Percentiles rank a stretch among this genome's conserved stretches.
Evolutionary conservation across 805 yeast species (phyloP).

Genomic region (Kregervanrija fluxuum): DNA sequence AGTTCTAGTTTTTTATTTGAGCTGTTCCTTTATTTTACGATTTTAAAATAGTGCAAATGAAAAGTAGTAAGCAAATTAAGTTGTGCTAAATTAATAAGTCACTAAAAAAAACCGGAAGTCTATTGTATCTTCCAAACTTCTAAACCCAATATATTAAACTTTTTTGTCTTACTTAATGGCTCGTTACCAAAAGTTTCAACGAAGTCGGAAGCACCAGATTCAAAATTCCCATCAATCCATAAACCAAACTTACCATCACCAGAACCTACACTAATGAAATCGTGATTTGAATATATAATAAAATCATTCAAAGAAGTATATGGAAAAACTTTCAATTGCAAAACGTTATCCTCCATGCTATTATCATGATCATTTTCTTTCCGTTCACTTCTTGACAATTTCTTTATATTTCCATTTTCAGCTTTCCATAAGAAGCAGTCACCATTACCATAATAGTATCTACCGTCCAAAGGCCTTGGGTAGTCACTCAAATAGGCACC

Average conservation of each 20-base stretch:
- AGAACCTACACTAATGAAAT: constrained; percentile 79
- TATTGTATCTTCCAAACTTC: constrained; percentile 72
- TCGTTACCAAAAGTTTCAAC: constrained; percentile 91
- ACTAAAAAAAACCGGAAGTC: too few species aligned
- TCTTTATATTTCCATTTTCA: constrained; percentile 36
- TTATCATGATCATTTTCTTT: constrained; percentile 5
- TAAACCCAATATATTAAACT: constrained; percentile 66
- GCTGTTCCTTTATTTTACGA: too few species aligned
- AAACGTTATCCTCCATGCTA: constrained; percentile 12
- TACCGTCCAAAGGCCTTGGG: constrained; percentile 62
- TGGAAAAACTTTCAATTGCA: constrained; percentile 72
- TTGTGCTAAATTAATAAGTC: too few species aligned
- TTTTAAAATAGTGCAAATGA: too few species aligned
- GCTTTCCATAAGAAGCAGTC: constrained; percentile 89
- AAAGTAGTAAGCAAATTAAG: too few species aligned
- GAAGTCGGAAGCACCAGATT: constrained; percentile 69
- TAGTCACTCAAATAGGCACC: constrained; percentile 77
- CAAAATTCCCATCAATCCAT: constrained; percentile 72
- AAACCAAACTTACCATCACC: constrained; percentile 91
- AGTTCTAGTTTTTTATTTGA: too few species aligned
- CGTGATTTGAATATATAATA: constrained; percentile 71
- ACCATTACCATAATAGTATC: constrained; percentile 84
- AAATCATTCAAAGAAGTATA: constrained; percentile 86
- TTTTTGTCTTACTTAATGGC: constrained; percentile 43
- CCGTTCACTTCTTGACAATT: constrained; percentile 11